Evolutionary conservation across 179 eudicot species (phyloP).

Genomic region (Pouteria campechiana): DNA sequence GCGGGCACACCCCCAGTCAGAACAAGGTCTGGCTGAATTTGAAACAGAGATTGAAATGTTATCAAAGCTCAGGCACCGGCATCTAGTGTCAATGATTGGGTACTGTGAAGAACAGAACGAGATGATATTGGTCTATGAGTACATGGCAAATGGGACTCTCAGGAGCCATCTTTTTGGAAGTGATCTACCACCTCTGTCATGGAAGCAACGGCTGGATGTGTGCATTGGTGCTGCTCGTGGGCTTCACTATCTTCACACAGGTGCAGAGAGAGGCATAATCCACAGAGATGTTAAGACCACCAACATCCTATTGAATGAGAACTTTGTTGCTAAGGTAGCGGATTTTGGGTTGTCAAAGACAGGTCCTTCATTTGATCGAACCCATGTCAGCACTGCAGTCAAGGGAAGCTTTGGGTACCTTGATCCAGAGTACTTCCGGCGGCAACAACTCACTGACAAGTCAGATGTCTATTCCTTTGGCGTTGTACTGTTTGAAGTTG

Average conservation of each 20-base stretch:
- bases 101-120: constrained; percentile 32
- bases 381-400: constrained; percentile 37
- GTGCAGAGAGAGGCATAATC: constrained; percentile 30
- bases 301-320: constrained; percentile 26
- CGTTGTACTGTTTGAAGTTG: constrained; percentile 27
- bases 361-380: constrained; percentile 32
- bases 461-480: constrained; percentile 38
- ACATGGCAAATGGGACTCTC: constrained; percentile 33
- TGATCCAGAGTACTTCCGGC: constrained; percentile 31
- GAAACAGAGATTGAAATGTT: constrained; percentile 38
- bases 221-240: constrained; percentile 39
- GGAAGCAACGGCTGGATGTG: constrained; percentile 29
- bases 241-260: constrained; percentile 38
- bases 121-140: constrained; percentile 35
- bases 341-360: constrained; percentile 34
- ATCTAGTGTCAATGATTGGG: constrained; percentile 32
- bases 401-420: constrained; percentile 36
- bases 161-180: constrained; percentile 27
- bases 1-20: constrained; percentile 31
- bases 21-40: constrained; percentile 31
- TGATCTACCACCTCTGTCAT: constrained; percentile 18
- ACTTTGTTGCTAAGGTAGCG: constrained; percentile 30
- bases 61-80: constrained; percentile 30
- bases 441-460: constrained; percentile 32
- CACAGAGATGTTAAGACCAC: constrained; percentile 35